These are phyloP conservation scores for Speleostelium caveatum DNA, from an alignment of 78 protist species.

Conservation along the genomic window DNA sequence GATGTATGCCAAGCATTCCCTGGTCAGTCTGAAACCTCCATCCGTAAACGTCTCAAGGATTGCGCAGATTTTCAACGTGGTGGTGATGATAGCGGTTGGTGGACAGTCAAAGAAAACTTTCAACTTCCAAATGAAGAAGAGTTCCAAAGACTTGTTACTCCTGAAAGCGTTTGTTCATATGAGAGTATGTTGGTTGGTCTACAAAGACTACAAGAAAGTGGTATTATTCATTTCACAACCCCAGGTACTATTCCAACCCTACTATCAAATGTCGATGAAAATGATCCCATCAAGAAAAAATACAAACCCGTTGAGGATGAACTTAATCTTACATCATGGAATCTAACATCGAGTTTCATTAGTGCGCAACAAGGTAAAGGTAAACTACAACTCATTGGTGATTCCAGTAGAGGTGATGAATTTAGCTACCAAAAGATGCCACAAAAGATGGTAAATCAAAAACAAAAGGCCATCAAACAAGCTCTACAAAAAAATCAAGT, in stretches of 20 bases:
- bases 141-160: constrained; percentile 63
- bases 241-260: constrained; percentile 61
- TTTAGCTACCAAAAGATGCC: constrained; percentile 69
- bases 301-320: constrained; percentile 65
- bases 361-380: constrained; percentile 64
- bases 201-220: constrained; percentile 51
- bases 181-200: constrained; percentile 73
- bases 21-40: constrained; percentile 71
- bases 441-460: constrained; percentile 64
- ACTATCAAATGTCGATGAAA: constrained; percentile 19
- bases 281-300: constrained; percentile 41
- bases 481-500: constrained; percentile 70
- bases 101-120: constrained; percentile 79
- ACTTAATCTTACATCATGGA: constrained; percentile 76
- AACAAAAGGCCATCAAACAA: constrained; percentile 64
- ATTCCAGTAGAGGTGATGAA: constrained; percentile 44
- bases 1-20: constrained; percentile 76
- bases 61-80: constrained; percentile 84
- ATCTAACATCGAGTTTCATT: constrained; percentile 55
- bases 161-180: constrained; percentile 59
- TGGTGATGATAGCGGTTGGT: constrained; percentile 85
- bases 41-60: constrained; percentile 79
- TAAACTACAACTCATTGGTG: constrained; percentile 57
- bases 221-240: constrained; percentile 73
- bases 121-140: constrained; percentile 77